Evolutionary conservation across 257 asterid genomes (phyloP), one percentile per base, ranked within the genome.

Genomic region (Jacaranda mimosifolia): DNA sequence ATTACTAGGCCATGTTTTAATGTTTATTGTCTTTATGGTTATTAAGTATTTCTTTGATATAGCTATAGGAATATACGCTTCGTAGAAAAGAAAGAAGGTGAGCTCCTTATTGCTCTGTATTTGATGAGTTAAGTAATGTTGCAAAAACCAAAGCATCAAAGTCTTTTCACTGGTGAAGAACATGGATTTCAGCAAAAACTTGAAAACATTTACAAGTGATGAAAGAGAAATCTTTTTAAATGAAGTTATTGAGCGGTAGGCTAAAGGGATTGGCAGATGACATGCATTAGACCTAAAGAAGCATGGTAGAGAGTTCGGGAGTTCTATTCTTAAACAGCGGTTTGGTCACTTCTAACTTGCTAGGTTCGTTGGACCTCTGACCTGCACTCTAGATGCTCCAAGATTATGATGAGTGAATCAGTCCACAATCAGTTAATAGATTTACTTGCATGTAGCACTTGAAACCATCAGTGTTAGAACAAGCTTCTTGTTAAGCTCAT

Each of bases 121-220:
- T 35, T 19, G 21, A 63, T 9, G 48, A 57, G 65, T 18, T 57
- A 11, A 55, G 55, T 39, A 38, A 21, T 42, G 67, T 72, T 11
- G 68, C 18, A 57, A 56, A 12, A 68, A 5, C 39, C 26, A 68
- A 26, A 68, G 32, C 26, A 19, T 56, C 56, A 72, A 72, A 6
- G 38, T 36, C 75, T 53, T 53, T 70, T 38, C 38, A 19, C 53
- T 65, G 70, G 7, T 40, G 57, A 48, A 1, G 46, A 68, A 35
- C 40, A 11, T 46, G 32, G 35, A 59, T 15, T 18, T 39, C 53
- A 45, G 39, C 38, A 15, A 45, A 75, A 42, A 38, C 13, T 38
- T 17, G 9, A 26, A 8, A 36, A 17, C 8, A 36, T 53, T 53
- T 18, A 70, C n/a, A 12, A 38, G 35, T 18, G 46, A 70, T 19